Base-by-base conservation (phyloP, 768 basidiomycete genomes). In the Sporobolomyces phaffii region DNA sequence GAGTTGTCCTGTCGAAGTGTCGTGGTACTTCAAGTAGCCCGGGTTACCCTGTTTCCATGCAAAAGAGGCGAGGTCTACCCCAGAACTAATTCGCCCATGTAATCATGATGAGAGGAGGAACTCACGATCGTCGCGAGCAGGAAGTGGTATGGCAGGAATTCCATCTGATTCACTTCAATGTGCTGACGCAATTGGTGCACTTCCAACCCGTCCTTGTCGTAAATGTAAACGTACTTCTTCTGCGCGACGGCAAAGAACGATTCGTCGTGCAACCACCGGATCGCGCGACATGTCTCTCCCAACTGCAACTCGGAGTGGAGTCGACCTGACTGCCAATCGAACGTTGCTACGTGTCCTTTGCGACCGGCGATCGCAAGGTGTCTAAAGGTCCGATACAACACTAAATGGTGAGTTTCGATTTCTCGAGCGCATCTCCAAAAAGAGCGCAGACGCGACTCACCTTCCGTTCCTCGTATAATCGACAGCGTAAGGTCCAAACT, bases 101-200 rank as follows among this genome's bases (percentile, higher is more conserved):
- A n/a, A n/a, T n/a, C n/a, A n/a, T n/a, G n/a, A n/a, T n/a, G 28
- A 58, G 36, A 31, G 45, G 45, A 26, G n/a, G 20, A 3, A 81
- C 88, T 62, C 75, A 92, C 91, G 20, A 91, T 82, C 67, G 84
- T 87, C 15, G 85, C 90, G 4, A 99, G 83, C 14, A 99, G 81
- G 87, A 90, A 99, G 76, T 99, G 96, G 73, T 92, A 97, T 0
- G 91, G 91, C 10, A 99, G 82, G 76, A 91, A 98, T 74, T 93
- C 90, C 43, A 99, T 83, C 65, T 87, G 81, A 8, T 89, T 90
- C 2, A 91, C 88, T 74, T 98, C 96, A 67, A 96, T 84, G 73
- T 91, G 90, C 1, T 85, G 80, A 75, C 87, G 87, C 18, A 92
- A 80, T 69, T 85, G 82, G 74, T 98, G 96, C 6, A 99, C 78